phyloP scores from a whole-genome alignment of 371 early-diverging fungal species.

The Dichotomocladium elegans region DNA sequence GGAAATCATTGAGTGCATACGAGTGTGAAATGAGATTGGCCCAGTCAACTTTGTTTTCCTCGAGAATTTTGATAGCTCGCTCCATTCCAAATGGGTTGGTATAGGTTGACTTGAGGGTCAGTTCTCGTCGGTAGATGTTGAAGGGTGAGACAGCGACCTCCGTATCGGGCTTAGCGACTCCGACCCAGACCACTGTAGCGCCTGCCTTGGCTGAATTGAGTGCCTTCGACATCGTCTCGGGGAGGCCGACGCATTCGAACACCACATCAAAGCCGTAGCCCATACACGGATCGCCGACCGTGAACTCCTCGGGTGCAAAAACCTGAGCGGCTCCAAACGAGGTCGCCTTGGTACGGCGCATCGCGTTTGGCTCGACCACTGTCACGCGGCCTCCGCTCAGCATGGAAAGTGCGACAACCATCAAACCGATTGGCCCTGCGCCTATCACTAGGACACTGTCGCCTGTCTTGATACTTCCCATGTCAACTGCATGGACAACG shows the following conservation, averaged over 20 bases:
- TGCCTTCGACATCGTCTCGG: conserved; percentile 43
- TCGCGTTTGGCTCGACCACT: conserved; percentile 43
- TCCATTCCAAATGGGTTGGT: conserved; percentile 58
- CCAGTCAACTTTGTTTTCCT: conserved; percentile 43
- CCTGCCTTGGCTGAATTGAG: conserved; percentile 42
- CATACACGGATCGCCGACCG: conserved; percentile 29
- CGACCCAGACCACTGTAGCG: conserved; percentile 54
- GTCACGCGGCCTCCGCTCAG: conserved; percentile 44
- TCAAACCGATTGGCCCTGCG: conserved; percentile 55
- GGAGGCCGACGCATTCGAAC: conserved; percentile 54
- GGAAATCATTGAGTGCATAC: conserved; percentile 45
- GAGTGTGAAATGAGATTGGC: conserved; percentile 41
- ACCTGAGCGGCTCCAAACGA: conserved; percentile 41
- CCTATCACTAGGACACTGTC: conserved; percentile 46
- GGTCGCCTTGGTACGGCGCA: conserved; percentile 35
- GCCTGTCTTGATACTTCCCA: conserved; percentile 42
- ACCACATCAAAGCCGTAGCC: conserved; percentile 54
- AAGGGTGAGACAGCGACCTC: conserved; percentile 47
- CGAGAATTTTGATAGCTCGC: conserved; percentile 50
- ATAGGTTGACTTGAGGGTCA: conserved; percentile 55
- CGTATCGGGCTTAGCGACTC: conserved; percentile 49
- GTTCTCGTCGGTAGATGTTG: conserved; percentile 50
- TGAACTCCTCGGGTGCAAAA: conserved; percentile 25
- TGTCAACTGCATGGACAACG: conserved; percentile 54
- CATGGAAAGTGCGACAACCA: conserved; percentile 39